phyloP scores from a whole-genome alignment of 129 eudicot genomes.

The Flaveria sonorensis region DNA sequence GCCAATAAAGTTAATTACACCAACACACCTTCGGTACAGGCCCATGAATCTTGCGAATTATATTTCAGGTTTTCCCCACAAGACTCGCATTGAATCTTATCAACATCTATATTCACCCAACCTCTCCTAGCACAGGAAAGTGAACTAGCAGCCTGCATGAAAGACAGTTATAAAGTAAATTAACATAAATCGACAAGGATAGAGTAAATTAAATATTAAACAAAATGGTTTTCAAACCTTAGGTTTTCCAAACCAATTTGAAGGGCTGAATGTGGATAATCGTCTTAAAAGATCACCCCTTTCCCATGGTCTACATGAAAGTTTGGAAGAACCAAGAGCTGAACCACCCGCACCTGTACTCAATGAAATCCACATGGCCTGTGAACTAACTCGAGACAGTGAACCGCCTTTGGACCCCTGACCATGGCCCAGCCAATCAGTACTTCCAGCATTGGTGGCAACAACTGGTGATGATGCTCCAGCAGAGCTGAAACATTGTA shows the following conservation, averaged over 20 bases:
- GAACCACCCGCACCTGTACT: conserved; percentile 88
- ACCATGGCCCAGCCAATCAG: conserved; percentile 78
- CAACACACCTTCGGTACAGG: conserved; percentile 41
- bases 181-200: not conserved
- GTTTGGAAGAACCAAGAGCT: conserved; percentile 85
- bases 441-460: conserved; percentile 75
- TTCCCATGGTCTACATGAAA: conserved; percentile 99
- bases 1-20: conserved; percentile 15
- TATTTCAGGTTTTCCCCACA: conserved; percentile 77
- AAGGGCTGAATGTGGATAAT: conserved; percentile 79
- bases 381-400: conserved; percentile 68
- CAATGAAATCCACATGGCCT: conserved; percentile 62
- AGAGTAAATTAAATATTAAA: not conserved
- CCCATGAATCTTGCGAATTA: conserved; percentile 50
- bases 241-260: conserved; percentile 88
- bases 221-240: conserved; percentile 52
- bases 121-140: conserved; percentile 95
- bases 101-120: conserved; percentile 90
- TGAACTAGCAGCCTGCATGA: conserved; percentile 36
- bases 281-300: conserved; percentile 88
- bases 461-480: conserved; percentile 97
- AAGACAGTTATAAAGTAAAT: conserved; percentile 10
- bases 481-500: conserved; percentile 57
- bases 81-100: conserved; percentile 83
- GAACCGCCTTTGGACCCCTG: conserved; percentile 90